Evolutionary conservation across 225 moss, liverwort and hornwort genomes (phyloP).

Genomic region (Pseudisothecium myosuroides): DNA sequence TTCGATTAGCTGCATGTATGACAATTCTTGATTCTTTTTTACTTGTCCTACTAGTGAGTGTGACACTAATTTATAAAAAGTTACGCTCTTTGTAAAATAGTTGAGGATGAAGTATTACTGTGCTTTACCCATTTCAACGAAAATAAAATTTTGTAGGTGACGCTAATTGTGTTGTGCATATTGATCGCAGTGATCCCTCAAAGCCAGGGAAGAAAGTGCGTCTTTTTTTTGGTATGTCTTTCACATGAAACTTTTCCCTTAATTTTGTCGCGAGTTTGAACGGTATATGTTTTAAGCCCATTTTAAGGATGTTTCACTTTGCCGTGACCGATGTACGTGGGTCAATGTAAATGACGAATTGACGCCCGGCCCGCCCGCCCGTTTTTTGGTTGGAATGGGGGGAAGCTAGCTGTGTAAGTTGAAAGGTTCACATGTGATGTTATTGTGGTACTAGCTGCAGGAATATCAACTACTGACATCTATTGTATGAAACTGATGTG

Average conservation of each 20-base stretch:
- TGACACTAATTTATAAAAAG: neutral
- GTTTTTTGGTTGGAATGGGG: neutral
- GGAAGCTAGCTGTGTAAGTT: neutral
- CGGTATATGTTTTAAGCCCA: neutral
- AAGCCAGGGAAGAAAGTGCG: neutral
- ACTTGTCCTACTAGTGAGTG: neutral
- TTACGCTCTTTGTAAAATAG: neutral
- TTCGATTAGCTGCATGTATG: too few relatives aligned
- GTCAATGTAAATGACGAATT: neutral
- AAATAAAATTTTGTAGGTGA: neutral
- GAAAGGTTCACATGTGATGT: too few relatives aligned
- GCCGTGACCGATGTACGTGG: neutral
- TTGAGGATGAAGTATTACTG: neutral
- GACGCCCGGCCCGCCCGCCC: neutral
- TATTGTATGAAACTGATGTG: neutral
- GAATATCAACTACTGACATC: neutral
- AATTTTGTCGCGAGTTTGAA: too few relatives aligned
- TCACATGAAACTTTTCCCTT: neutral
- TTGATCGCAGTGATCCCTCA: neutral
- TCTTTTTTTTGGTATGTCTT: neutral
- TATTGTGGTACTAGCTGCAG: neutral
- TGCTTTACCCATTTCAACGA: neutral
- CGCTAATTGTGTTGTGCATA: neutral
- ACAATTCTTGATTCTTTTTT: too few relatives aligned
- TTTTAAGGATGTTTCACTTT: neutral